Conservation (phyloP, 2,329 filamentous ascomycete genomes). For the Incumbomyces delicatus region DNA sequence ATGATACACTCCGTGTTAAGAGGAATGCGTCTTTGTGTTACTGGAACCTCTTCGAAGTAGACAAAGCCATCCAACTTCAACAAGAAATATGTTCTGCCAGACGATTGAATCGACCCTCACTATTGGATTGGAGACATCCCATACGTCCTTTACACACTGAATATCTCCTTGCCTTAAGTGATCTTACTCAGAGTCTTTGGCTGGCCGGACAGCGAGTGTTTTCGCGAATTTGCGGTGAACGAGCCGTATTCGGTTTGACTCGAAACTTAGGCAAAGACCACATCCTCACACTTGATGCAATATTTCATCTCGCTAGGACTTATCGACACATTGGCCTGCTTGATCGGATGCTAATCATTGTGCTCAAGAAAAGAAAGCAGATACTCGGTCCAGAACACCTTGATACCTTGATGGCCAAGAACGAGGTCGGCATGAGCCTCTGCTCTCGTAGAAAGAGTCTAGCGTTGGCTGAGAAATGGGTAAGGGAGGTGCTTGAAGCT, state of each 20-base stretch:
- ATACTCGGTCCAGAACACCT: constrained; percentile 11
- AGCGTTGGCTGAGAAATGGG: constrained; percentile 12
- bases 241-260: constrained; percentile 9
- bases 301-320: constrained; percentile 16
- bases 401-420: constrained; percentile 12
- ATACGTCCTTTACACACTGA: constrained; percentile 8
- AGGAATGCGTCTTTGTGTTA: constrained; percentile 9
- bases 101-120: constrained; percentile 6
- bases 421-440: constrained; percentile 13
- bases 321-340: constrained; percentile 14
- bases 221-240: constrained; percentile 13
- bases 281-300: constrained; percentile 14
- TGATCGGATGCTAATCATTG: constrained; percentile 12
- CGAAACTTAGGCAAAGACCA: constrained; percentile 14
- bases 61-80: constrained; percentile 11
- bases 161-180: constrained; percentile 13
- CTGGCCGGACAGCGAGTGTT: constrained; percentile 11
- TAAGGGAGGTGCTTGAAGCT: constrained; percentile 13
- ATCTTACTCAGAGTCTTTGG: constrained; percentile 13
- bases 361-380: constrained; percentile 12
- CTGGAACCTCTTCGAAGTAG: constrained; percentile 17
- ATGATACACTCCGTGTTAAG: constrained; percentile 13
- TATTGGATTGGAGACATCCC: constrained; percentile 8
- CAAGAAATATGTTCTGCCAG: neutral
- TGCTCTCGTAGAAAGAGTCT: constrained; percentile 10